Conservation (phyloP, 305 asterid species). For the Petunia hybrid region DNA sequence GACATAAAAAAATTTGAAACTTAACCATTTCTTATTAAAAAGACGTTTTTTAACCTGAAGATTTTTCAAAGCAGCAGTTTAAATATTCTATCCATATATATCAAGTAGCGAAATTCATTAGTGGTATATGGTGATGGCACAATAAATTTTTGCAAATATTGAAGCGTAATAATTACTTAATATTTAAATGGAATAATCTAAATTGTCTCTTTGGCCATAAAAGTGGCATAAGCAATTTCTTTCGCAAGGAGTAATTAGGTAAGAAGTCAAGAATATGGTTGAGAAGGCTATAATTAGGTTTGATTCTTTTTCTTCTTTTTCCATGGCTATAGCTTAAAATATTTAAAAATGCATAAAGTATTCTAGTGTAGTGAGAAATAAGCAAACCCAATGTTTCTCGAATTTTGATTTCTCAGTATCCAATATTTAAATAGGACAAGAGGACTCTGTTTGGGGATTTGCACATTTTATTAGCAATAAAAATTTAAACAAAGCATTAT, state of each 20-base stretch:
- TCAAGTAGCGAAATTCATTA: too few relatives aligned
- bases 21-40: too few relatives aligned
- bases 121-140: too few relatives aligned
- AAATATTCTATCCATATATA: too few relatives aligned
- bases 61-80: too few relatives aligned
- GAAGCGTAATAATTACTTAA: background rate
- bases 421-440: constrained; percentile 15
- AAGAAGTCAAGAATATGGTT: constrained; percentile 6
- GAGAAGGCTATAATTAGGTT: constrained; percentile 29
- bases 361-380: constrained; percentile 1
- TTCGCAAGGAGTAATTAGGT: background rate
- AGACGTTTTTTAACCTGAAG: too few relatives aligned
- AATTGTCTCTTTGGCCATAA: background rate
- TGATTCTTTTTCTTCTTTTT: constrained; percentile 7
- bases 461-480: constrained; percentile 4
- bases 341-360: background rate
- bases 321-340: background rate
- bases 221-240: background rate
- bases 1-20: too few relatives aligned
- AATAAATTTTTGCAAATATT: too few relatives aligned
- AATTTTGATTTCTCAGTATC: background rate
- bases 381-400: constrained; percentile 33
- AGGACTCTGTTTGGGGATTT: constrained; percentile 26
- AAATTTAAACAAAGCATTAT: constrained; percentile 21
- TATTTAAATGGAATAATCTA: background rate